Evolutionary conservation across 1,284 basidiomycete genomes (phyloP), one percentile per base, ranked within the genome.

Genomic region (Ustilago trichophora): DNA sequence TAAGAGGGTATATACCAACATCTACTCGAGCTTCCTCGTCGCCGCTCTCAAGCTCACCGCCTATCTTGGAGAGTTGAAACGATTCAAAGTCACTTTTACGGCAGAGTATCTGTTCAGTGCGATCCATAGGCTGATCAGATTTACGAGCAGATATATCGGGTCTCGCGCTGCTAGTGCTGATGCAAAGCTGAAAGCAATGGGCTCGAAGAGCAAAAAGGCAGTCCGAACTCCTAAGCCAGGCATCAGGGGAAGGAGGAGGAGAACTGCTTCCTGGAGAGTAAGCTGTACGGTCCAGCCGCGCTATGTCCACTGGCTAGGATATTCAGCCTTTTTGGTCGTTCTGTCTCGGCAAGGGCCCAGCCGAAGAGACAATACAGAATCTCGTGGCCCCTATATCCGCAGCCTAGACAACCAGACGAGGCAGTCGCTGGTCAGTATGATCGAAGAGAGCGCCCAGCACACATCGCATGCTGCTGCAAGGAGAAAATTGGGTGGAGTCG

Each of bases 1-100:
- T 22, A 73, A 84, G 27, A 86, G 86, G 0, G 88, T 91, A 3
- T 87, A 91, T 80, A 79, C 87, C 31, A 98, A 97, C 80, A 84
- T 96, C 9, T 93, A 93, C 78, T 88, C 93, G 80, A 90, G 89
- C 74, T 91, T 94, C 75, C 82, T 91, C n/a, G 82, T 95, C 21
- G 86, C 88, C 1, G 91, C 91, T 0, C 89, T 94, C 85, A 97
- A 93, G 83, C 90, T 93, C 85, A 88, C 91, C 46, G 86, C 87
- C 45, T 97, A 96, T 80, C 42, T 77, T 73, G 38, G 88, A 87
- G 76, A 82, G 90, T 47, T 83, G 84, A 41, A 83, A 88, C 90
- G 75, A 32, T 86, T 64, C 49, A 51, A 44, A 6, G n/a, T 57
- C 18, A 16, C 15, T 6, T 65, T 68, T 10, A 6, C n/a, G 1